These are phyloP conservation scores for Draba incana DNA, from an alignment of 345 rosid species.

Conservation along the genomic window DNA sequence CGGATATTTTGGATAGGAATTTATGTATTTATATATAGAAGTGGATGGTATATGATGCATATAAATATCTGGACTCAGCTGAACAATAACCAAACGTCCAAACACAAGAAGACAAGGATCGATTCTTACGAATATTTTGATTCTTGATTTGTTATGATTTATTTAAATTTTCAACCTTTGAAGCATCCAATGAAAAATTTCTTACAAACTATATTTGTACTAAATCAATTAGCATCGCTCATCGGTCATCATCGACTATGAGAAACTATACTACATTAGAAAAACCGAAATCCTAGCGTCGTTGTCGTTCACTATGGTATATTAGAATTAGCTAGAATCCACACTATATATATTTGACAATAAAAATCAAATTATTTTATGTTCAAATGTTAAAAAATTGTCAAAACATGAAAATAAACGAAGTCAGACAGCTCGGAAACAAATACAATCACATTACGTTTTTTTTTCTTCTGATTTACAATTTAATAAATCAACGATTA, in stretches of 20 bases:
- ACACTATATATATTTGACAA: too few species aligned
- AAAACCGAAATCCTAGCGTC: too few species aligned
- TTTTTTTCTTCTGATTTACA: not conserved
- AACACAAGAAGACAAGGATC: conserved; percentile 32
- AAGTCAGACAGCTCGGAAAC: too few species aligned
- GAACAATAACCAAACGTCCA: conserved; percentile 30
- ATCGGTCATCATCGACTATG: conserved; percentile 17
- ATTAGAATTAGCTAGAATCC: too few species aligned
- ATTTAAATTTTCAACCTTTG: conserved; percentile 18
- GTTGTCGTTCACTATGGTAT: too few species aligned
- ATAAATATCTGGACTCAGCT: conserved; percentile 29
- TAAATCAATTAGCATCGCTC: conserved; percentile 1
- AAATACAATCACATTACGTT: too few species aligned
- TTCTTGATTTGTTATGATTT: not conserved
- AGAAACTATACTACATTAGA: too few species aligned
- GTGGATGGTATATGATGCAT: conserved; percentile 11
- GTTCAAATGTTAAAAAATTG: too few species aligned
- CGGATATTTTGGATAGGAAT: conserved; percentile 26
- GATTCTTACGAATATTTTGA: conserved; percentile 22
- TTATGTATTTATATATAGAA: conserved; percentile 20
- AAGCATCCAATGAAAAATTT: conserved; percentile 32
- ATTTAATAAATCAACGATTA: not conserved
- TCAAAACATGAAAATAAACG: too few species aligned
- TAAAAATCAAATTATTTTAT: too few species aligned
- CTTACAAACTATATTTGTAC: conserved; percentile 3